phyloP scores from a whole-genome alignment of 2,329 filamentous ascomycete genomes.

The Xylariaceae sp. region DNA sequence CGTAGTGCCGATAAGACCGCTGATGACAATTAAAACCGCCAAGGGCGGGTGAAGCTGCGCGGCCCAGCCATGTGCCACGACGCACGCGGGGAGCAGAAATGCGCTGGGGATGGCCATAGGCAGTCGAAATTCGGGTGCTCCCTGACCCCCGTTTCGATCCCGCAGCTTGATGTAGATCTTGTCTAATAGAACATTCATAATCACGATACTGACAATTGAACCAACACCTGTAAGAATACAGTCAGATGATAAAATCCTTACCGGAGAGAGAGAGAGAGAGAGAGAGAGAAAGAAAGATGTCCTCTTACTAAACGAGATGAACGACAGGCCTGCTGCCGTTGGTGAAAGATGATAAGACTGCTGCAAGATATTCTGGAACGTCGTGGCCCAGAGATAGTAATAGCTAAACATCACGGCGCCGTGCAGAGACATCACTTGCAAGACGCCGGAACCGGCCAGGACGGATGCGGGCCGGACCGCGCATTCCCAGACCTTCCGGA shows the following conservation, averaged over 20 bases:
- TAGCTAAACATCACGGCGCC: slow-evolving; percentile 45
- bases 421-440: slow-evolving; percentile 44
- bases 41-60: slow-evolving; percentile 40
- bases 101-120: slow-evolving; percentile 46
- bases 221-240: slow-evolving; percentile 38
- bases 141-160: slow-evolving; percentile 35
- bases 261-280: background rate
- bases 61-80: slow-evolving; percentile 47
- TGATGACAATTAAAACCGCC: slow-evolving; percentile 37
- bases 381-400: slow-evolving; percentile 50
- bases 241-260: slow-evolving; percentile 17
- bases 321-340: slow-evolving; percentile 46
- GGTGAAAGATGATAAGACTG: slow-evolving; percentile 45
- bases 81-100: slow-evolving; percentile 40
- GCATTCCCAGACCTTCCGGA: slow-evolving; percentile 35
- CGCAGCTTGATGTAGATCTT: slow-evolving; percentile 47
- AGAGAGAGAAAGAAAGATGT: background rate
- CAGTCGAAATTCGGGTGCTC: slow-evolving; percentile 49
- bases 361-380: slow-evolving; percentile 46
- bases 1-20: slow-evolving; percentile 41
- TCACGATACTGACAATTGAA: slow-evolving; percentile 40
- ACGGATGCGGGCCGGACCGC: slow-evolving; percentile 43
- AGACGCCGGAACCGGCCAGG: slow-evolving; percentile 45
- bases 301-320: slow-evolving; percentile 49
- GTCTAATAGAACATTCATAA: slow-evolving; percentile 49